Percentiles rank a stretch among this genome's conserved stretches.
These are phyloP conservation scores for Xylariaceae sp. DNA, from an alignment of 2,329 filamentous ascomycete species.

Conservation along the genomic window DNA sequence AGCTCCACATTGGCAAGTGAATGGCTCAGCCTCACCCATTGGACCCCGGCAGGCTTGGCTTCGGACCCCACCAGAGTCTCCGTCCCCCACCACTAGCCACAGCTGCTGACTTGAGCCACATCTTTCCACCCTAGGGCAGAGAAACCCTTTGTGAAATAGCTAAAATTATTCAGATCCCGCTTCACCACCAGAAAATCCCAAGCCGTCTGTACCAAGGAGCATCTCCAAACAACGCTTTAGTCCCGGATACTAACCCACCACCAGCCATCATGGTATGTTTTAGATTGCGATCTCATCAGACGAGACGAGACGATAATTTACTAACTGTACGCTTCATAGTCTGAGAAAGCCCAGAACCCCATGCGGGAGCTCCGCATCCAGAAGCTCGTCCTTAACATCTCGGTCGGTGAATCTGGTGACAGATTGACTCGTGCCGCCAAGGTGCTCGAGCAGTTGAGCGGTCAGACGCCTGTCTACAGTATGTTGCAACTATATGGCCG, in stretches of 20 bases:
- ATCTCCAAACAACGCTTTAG: constrained; percentile 20
- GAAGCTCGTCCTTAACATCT: constrained; percentile 79
- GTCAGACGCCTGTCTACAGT: constrained; percentile 99
- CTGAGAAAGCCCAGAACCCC: constrained; percentile 93
- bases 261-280: constrained; percentile 49
- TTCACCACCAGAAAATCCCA: constrained; percentile 12
- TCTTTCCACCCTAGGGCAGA: constrained; percentile 36
- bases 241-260: constrained; percentile 39
- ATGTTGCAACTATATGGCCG: constrained; percentile 48
- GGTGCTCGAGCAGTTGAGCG: constrained; percentile 98
- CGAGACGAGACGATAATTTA: constrained; percentile 1
- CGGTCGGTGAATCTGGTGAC: constrained; percentile 99
- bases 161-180: constrained; percentile 30
- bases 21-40: constrained; percentile 15
- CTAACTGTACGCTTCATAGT: constrained; percentile 49
- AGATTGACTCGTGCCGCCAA: constrained; percentile 99
- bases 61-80: constrained; percentile 34
- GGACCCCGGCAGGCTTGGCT: too few species aligned
- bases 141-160: constrained; percentile 39
- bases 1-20: constrained; percentile 19
- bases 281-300: not conserved
- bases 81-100: constrained; percentile 31
- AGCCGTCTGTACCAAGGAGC: constrained; percentile 15
- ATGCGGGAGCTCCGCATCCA: constrained; percentile 96
- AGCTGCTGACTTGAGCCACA: constrained; percentile 29